A percentile compares a stretch with the other conserved stretches of the same genome.
Evolutionary conservation across 495 filamentous ascomycete genomes (phyloP).

Genomic region (Hypomontagnella monticulosa): DNA sequence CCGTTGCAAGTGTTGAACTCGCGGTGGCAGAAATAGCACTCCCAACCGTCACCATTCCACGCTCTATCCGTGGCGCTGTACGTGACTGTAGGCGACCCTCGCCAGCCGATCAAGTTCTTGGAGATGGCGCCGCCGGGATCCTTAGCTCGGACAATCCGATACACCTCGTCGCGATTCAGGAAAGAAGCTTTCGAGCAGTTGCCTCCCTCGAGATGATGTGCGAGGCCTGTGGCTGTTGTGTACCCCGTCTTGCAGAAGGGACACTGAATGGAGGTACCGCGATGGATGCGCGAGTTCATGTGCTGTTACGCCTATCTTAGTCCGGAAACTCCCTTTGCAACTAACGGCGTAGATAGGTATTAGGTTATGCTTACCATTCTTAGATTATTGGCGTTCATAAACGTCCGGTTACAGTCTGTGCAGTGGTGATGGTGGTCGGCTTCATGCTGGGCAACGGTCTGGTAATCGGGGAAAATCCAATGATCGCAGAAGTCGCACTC

Average conservation of each 20-base stretch:
- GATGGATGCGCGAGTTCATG: constrained; percentile 44
- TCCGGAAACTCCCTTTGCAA: not conserved
- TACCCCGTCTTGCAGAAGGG: constrained; percentile 45
- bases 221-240: constrained; percentile 46
- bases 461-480: not conserved
- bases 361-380: constrained; percentile 36
- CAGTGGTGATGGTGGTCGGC: constrained; percentile 41
- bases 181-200: constrained; percentile 26
- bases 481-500: constrained; percentile 40
- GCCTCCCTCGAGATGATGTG: constrained; percentile 47
- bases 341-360: not conserved
- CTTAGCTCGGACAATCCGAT: constrained; percentile 41
- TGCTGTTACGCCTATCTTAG: constrained; percentile 33
- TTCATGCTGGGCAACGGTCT: constrained; percentile 28
- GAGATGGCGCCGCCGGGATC: constrained; percentile 47
- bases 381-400: constrained; percentile 45
- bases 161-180: constrained; percentile 45
- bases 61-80: constrained; percentile 36
- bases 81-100: not conserved
- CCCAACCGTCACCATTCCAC: constrained; percentile 42
- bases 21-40: constrained; percentile 50
- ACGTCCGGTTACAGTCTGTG: constrained; percentile 39
- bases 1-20: constrained; percentile 10
- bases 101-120: constrained; percentile 49
- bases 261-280: constrained; percentile 38